Conservation (phyloP, 2,329 filamentous ascomycete species). For the Neonectria ditissima region DNA sequence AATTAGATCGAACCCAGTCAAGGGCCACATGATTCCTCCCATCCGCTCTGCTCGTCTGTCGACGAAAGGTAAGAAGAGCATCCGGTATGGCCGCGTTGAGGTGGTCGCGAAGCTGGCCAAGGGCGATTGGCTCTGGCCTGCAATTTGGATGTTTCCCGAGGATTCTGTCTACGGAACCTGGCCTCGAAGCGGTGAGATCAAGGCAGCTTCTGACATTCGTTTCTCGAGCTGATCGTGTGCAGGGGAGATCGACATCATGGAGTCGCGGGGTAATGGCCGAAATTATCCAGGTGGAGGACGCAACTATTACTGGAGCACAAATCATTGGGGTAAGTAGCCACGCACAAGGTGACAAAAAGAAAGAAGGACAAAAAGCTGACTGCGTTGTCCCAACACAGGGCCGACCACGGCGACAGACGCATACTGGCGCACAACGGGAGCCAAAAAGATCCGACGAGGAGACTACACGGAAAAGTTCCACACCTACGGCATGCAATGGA, state of each 20-base stretch:
- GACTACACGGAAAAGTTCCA: constrained; percentile 59
- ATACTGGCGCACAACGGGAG: constrained; percentile 51
- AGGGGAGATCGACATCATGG: constrained; percentile 85
- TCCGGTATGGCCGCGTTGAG: constrained; percentile 84
- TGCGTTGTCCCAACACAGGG: constrained; percentile 20
- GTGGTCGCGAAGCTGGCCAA: constrained; percentile 79
- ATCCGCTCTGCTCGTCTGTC: constrained; percentile 62
- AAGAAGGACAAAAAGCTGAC: too few relatives aligned
- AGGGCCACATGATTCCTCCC: constrained; percentile 61
- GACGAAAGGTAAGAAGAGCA: constrained; percentile 54
- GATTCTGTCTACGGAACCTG: constrained; percentile 78
- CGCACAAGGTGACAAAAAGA: not conserved
- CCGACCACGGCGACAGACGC: constrained; percentile 44
- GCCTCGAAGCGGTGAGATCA: constrained; percentile 60
- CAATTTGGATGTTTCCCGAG: constrained; percentile 88
- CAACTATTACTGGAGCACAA: constrained; percentile 56
- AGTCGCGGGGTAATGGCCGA: constrained; percentile 78
- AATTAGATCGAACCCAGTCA: constrained; percentile 56
- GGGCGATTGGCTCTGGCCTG: constrained; percentile 89
- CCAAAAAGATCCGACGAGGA: constrained; percentile 45
- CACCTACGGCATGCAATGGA: constrained; percentile 67
- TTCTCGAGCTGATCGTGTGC: constrained; percentile 53
- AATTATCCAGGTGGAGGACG: constrained; percentile 51
- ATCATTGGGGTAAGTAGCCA: constrained; percentile 59
- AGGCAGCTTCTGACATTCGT: too few relatives aligned